Evolutionary conservation across 768 basidiomycete genomes (phyloP), one percentile per base, ranked within the genome.

Genomic region (Mrakia blollopis): DNA sequence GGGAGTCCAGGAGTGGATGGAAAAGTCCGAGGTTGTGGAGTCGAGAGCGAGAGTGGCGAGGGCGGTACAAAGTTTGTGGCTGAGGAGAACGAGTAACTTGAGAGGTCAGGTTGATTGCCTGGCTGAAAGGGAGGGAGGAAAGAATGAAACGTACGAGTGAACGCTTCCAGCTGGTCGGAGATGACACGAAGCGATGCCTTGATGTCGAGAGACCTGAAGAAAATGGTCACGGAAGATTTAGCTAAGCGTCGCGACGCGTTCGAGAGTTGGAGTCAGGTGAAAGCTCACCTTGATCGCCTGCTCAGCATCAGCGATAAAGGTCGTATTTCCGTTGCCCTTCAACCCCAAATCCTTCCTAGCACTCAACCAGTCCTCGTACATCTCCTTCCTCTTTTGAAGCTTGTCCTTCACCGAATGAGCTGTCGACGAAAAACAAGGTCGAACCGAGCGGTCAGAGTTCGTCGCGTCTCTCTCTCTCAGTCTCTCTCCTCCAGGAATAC

Each of bases 1-100:
- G 28, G 73, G 73, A n/a, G 73, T 74, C 73, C 73, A 74, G 41
- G 73, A 60, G 50, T 60, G 60, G 32, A 74, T 47, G 52, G 52
- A 44, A 6, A 72, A 52, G 28, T 63, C 44, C 18, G 61, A 30
- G 11, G 32, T 60, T 5, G 60, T 47, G 21, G 35, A n/a, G 23
- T 41, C 73, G 23, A 74, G 73, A 11, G 73, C 73, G 41, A 74
- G 73, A 21, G 47, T 63, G 11, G 62, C 47, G 30, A 74, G 32
- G 11, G 32, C 73, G 21, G 73, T 74, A 30, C 73, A 74, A 30
- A 74, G 63, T 23, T 65, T 63, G 73, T 74, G 73, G 6, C 73
- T 74, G 73, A 9, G n/a, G 0, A 21, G 14, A 50, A 52, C 25
- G 68, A 47, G n/a, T n/a, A 10, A 47, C 30, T 25, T 6, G 50